Base-by-base conservation (phyloP, 148 eudicot genomes). In the Arctostaphylos glauca region DNA sequence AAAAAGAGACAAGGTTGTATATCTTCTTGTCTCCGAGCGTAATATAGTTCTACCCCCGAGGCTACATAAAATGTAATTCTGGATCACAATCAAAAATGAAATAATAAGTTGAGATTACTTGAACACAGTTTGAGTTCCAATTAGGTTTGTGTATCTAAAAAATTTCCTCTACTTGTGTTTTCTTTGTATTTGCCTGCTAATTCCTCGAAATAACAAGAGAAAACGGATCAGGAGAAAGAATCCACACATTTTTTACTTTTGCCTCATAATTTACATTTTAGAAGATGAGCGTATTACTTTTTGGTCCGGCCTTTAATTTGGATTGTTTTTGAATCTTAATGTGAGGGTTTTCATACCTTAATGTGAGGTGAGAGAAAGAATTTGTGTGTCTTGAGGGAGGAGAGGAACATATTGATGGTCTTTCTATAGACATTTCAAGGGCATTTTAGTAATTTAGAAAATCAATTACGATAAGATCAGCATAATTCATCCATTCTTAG, bases 1-100 rank as follows among this genome's bases (percentile, higher is more conserved):
- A 31, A 31, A 31, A 31, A 84, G 67, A 59, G 70, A 38, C 76
- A 80, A 60, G 87, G 75, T 80, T 90, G 90, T 86, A 88, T 46
- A 88, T 88, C 82, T 49, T 83, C 73, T 70, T 21, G 54, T 88
- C 78, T 79, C 74, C 56, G 81, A 78, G 43, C 88, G 86, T 86
- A 86, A 78, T 80, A 77, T 76, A 79, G 47, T 54, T 60, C 81
- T 60, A 64, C 4, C 72, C 56, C 54, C 7, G 0, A 44, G 59
- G 5, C 21, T 47, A 44, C 73, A 60, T 60, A 31, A 23, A 50
- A 80, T 88, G 86, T 84, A 86, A 86, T 81, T 76, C 67, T 81
- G 83, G 73, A 64, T 84, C 81, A 52, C 74, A 84, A 31, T 31
- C 23, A 55, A 15, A 49, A 19, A 50, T 21, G 13, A 70, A 68